Evolutionary conservation across 495 filamentous ascomycete species (phyloP).

Genomic region (Neurospora sp.): DNA sequence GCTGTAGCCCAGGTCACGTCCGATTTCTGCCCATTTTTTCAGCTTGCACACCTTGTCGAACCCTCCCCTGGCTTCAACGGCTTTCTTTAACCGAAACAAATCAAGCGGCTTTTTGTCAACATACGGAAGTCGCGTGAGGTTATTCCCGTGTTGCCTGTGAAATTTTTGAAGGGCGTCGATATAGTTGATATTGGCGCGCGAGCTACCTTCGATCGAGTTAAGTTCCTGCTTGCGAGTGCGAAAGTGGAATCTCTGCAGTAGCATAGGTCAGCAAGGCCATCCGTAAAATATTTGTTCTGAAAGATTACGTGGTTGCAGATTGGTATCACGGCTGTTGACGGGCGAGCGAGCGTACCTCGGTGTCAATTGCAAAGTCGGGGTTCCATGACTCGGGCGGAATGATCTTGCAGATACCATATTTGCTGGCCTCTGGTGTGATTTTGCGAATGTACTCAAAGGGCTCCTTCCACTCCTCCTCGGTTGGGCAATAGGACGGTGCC

Average conservation of each 20-base stretch:
- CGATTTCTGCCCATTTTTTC: conserved; percentile 99
- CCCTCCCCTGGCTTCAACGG: conserved; percentile 84
- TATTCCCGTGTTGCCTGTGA: conserved; percentile 92
- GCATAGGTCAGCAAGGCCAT: conserved; percentile 5
- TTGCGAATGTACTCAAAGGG: conserved; percentile 86
- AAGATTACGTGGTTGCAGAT: not conserved
- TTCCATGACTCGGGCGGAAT: conserved; percentile 92
- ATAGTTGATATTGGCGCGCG: conserved; percentile 90
- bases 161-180: conserved; percentile 92
- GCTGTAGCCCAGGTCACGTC: conserved; percentile 92
- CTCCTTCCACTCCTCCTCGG: conserved; percentile 88
- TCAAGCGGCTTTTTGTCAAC: conserved; percentile 98
- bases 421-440: conserved; percentile 70
- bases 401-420: conserved; percentile 90
- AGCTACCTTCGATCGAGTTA: conserved; percentile 97
- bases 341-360: conserved; percentile 58
- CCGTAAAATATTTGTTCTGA: not conserved
- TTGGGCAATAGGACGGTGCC: conserved; percentile 85
- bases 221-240: conserved; percentile 93
- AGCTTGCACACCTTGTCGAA: conserved; percentile 93
- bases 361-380: conserved; percentile 90
- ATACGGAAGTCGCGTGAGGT: conserved; percentile 85
- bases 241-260: conserved; percentile 84
- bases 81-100: conserved; percentile 91
- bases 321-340: not conserved